Percentiles rank a stretch among this genome's conserved stretches.
Conservation (phyloP, 1,139 yeast genomes). For the Kazachstania sp. region DNA sequence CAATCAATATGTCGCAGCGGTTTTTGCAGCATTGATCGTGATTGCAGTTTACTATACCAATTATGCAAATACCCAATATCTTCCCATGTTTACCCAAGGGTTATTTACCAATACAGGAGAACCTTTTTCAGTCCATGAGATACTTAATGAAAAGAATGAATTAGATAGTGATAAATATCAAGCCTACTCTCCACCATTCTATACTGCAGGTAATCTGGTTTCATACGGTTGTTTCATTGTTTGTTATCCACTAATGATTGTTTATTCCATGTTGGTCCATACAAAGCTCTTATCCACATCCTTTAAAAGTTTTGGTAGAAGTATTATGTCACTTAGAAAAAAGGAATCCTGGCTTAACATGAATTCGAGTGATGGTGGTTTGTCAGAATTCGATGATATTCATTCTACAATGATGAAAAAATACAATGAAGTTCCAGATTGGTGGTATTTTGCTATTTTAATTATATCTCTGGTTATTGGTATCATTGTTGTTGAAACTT, state of each 20-base stretch:
- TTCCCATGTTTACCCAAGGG: conserved; percentile 47
- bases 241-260: conserved; percentile 47
- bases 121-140: conserved; percentile 35
- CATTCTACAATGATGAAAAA: conserved; percentile 48
- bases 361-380: conserved; percentile 7
- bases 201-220: conserved; percentile 49
- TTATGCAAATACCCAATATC: conserved; percentile 42
- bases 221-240: conserved; percentile 51
- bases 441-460: conserved; percentile 45
- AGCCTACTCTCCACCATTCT: conserved; percentile 48
- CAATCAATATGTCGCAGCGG: conserved; percentile 37
- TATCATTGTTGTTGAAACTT: conserved; percentile 39
- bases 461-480: conserved; percentile 44
- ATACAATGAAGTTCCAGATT: conserved; percentile 56
- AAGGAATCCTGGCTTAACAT: conserved; percentile 17
- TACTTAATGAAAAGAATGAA: conserved; percentile 35
- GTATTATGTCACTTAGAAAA: conserved; percentile 30
- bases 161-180: conserved; percentile 39
- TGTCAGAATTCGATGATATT: conserved; percentile 41
- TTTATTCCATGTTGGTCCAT: conserved; percentile 35
- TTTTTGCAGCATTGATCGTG: conserved; percentile 37
- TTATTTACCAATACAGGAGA: conserved; percentile 44
- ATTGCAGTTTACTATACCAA: conserved; percentile 44
- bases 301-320: conserved; percentile 24
- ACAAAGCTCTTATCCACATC: conserved; percentile 23